Conservation (phyloP, 2,329 filamentous ascomycete species). For the Hypoxylon sp. region DNA sequence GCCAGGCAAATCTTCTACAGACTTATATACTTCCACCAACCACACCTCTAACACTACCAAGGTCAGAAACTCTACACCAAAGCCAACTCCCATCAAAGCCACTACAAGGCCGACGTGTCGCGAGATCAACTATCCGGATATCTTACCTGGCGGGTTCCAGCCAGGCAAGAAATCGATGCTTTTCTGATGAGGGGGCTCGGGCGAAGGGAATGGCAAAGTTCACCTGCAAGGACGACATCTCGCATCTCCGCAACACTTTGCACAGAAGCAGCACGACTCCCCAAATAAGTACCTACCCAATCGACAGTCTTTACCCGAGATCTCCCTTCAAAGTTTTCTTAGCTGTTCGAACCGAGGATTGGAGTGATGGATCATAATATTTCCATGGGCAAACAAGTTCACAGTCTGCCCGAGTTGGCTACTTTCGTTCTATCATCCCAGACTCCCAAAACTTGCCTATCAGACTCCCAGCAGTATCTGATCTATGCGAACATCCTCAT, state of each 20-base stretch:
- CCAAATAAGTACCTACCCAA: background rate
- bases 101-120: constrained; percentile 26
- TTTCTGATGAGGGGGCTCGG: constrained; percentile 24
- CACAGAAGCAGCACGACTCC: background rate
- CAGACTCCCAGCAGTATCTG: background rate
- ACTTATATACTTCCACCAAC: constrained; percentile 3
- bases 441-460: background rate
- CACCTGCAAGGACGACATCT: background rate
- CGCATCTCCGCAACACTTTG: background rate
- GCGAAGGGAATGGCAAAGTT: constrained; percentile 3
- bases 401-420: background rate
- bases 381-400: background rate
- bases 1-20: constrained; percentile 20
- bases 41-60: constrained; percentile 25
- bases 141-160: constrained; percentile 47
- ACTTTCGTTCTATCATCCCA: background rate
- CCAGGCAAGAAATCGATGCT: constrained; percentile 46
- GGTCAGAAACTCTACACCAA: constrained; percentile 7
- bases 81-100: constrained; percentile 22
- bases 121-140: constrained; percentile 48
- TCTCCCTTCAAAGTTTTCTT: background rate
- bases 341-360: background rate
- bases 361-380: background rate
- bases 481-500: background rate
- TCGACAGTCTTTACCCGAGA: background rate